phyloP scores from a whole-genome alignment of 2,329 filamentous ascomycete genomes.

The Atkinsonella hypoxylon region DNA sequence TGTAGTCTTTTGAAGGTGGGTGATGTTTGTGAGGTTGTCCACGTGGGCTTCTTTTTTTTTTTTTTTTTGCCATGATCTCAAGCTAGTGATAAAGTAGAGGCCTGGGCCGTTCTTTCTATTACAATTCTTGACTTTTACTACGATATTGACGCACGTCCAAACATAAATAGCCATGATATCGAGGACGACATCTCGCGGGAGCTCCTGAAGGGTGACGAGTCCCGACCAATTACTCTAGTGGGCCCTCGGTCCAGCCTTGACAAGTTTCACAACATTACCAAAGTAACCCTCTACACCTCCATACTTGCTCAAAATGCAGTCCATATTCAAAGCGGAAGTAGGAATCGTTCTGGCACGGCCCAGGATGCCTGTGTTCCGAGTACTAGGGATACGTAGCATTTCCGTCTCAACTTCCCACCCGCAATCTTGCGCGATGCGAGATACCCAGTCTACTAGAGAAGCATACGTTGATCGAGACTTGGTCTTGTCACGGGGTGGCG shows the following conservation, averaged over 20 bases:
- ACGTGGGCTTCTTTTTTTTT: too few relatives aligned
- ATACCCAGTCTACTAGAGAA: slow-evolving; percentile 69
- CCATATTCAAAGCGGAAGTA: slow-evolving; percentile 20
- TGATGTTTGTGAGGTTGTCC: too few relatives aligned
- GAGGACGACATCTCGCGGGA: background rate
- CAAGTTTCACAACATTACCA: slow-evolving; percentile 48
- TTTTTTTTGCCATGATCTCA: too few relatives aligned
- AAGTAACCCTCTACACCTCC: slow-evolving; percentile 46
- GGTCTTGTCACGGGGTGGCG: slow-evolving; percentile 36
- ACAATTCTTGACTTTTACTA: too few relatives aligned
- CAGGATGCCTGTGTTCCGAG: slow-evolving; percentile 71
- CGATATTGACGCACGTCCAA: too few relatives aligned
- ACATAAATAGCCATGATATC: too few relatives aligned
- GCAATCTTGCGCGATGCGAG: slow-evolving; percentile 55
- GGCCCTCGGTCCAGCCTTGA: slow-evolving; percentile 33
- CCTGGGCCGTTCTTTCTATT: too few relatives aligned
- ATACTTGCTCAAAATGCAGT: slow-evolving; percentile 34
- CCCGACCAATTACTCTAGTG: slow-evolving; percentile 19
- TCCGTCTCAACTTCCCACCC: slow-evolving; percentile 72
- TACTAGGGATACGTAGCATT: slow-evolving; percentile 83
- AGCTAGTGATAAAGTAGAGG: too few relatives aligned
- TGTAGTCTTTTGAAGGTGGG: too few relatives aligned
- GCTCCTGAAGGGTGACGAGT: background rate
- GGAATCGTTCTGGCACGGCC: slow-evolving; percentile 29
- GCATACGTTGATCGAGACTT: slow-evolving; percentile 62